A percentile compares a stretch with the other conserved stretches of the same genome.
phyloP scores from a whole-genome alignment of 148 eudicot species.

The Diospyros kaki region DNA sequence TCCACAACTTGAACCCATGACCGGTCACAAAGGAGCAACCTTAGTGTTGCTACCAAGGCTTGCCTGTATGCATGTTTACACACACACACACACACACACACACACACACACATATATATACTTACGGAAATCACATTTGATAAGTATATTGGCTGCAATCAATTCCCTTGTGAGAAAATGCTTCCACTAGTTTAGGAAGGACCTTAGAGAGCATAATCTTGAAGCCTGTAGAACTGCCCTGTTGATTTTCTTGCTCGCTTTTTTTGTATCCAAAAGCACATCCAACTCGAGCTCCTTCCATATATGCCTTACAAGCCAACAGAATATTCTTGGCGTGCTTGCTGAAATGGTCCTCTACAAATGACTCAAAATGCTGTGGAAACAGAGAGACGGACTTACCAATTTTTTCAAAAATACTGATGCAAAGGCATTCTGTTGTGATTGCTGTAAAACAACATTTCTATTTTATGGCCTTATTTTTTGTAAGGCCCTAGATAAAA shows the following conservation, averaged over 20 bases:
- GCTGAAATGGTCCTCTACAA: constrained; percentile 70
- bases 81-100: no score
- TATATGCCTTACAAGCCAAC: constrained; percentile 71
- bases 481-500: neutral
- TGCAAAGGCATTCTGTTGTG: neutral
- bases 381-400: neutral
- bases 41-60: no score
- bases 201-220: constrained; percentile 95
- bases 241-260: constrained; percentile 23
- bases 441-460: no score
- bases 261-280: constrained; percentile 24
- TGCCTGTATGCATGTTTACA: no score
- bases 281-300: constrained; percentile 74
- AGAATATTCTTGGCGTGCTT: constrained; percentile 47
- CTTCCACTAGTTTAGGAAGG: constrained; percentile 74
- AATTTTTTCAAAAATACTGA: neutral
- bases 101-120: no score
- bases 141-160: constrained; percentile 46
- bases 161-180: constrained; percentile 59
- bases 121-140: neutral
- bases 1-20: no score
- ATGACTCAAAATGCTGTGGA: constrained; percentile 74
- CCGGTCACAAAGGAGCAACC: no score
- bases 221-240: constrained; percentile 74
- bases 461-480: no score